Conservation (phyloP, 1,284 basidiomycete species). For the Ustilago shanxiensis region DNA sequence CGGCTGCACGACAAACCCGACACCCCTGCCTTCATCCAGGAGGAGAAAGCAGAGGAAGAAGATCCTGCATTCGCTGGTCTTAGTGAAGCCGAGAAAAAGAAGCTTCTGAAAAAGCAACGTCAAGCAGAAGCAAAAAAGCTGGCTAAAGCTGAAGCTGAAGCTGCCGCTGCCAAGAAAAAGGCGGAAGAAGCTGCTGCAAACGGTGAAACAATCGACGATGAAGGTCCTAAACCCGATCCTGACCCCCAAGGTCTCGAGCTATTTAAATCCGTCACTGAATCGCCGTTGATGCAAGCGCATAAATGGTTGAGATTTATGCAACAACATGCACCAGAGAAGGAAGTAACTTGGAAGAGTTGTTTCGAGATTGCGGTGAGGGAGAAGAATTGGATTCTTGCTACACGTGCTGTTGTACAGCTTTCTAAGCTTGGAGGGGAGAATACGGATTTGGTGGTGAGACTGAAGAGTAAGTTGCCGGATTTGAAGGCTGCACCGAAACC, state of each 20-base stretch:
- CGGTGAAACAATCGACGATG: conserved; percentile 78
- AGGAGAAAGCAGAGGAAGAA: conserved; percentile 56
- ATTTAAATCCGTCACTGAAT: conserved; percentile 25
- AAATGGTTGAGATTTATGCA: conserved; percentile 81
- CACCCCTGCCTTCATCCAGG: conserved; percentile 55
- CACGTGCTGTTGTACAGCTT: conserved; percentile 78
- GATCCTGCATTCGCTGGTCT: conserved; percentile 21
- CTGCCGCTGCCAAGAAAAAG: conserved; percentile 35
- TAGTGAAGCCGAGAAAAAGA: conserved; percentile 42
- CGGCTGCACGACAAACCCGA: conserved; percentile 63
- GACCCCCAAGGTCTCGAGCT: conserved; percentile 63
- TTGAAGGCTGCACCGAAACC: conserved; percentile 32
- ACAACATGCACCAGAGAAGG: conserved; percentile 71
- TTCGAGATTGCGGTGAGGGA: conserved; percentile 86
- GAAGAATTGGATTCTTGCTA: conserved; percentile 83
- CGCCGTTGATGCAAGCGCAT: conserved; percentile 81
- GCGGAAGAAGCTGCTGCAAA: conserved; percentile 43
- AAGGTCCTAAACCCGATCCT: conserved; percentile 75
- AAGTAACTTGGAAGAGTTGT: conserved; percentile 80
- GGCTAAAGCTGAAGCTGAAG: conserved; percentile 38
- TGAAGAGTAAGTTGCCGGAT: conserved; percentile 72
- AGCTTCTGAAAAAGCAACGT: conserved; percentile 41
- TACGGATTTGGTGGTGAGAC: conserved; percentile 79
- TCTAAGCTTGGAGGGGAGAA: conserved; percentile 76
- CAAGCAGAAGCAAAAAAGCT: conserved; percentile 38